These are phyloP conservation scores for Crucibulum laeve DNA, from an alignment of 768 basidiomycete species.

Conservation along the genomic window DNA sequence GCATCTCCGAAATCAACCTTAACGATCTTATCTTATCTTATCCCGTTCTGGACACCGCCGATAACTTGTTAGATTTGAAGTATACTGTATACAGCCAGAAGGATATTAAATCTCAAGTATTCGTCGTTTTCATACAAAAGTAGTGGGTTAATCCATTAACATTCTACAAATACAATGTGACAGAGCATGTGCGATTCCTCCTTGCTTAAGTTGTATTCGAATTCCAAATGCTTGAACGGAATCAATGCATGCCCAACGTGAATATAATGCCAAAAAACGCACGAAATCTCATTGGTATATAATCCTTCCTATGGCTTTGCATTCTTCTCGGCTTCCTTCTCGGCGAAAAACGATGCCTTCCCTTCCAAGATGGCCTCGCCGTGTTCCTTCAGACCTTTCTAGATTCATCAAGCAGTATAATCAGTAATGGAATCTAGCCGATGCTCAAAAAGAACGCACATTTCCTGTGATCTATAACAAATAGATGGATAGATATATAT, in stretches of 20 bases:
- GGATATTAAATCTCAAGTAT: too few relatives aligned
- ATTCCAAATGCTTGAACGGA: too few relatives aligned
- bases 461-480: slow-evolving; percentile 27
- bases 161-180: too few relatives aligned
- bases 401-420: not conserved
- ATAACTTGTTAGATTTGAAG: not conserved
- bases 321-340: too few relatives aligned
- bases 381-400: slow-evolving; percentile 45
- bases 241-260: too few relatives aligned
- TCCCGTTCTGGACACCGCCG: not conserved
- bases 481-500: not conserved
- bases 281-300: too few relatives aligned
- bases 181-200: too few relatives aligned
- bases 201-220: too few relatives aligned
- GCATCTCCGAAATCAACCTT: not conserved
- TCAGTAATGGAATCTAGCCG: not conserved
- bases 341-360: slow-evolving; percentile 25
- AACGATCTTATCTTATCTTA: not conserved
- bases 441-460: slow-evolving; percentile 8
- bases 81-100: not conserved
- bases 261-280: too few relatives aligned
- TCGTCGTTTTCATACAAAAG: too few relatives aligned
- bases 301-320: not conserved
- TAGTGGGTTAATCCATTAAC: too few relatives aligned
- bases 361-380: slow-evolving; percentile 53